Evolutionary conservation across 768 basidiomycete genomes (phyloP).

Genomic region (Podaxis rugospora): DNA sequence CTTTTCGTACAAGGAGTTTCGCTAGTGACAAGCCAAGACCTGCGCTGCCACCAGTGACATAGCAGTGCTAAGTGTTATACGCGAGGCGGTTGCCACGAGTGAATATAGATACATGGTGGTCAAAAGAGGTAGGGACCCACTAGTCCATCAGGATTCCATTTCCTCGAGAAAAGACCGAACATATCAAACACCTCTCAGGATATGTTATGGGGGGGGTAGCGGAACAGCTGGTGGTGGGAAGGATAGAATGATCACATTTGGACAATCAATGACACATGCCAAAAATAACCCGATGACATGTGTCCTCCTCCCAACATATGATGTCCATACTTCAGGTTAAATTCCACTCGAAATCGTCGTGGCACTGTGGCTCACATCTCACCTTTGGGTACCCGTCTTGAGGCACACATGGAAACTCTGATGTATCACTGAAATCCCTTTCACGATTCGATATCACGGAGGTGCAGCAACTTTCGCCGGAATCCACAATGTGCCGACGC

Average conservation of each 20-base stretch:
- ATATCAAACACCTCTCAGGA: conserved; percentile 11
- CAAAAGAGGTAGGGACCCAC: conserved; percentile 20
- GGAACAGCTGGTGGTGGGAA: not conserved
- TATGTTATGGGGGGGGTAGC: not conserved
- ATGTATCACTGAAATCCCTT: not conserved
- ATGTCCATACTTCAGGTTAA: not conserved
- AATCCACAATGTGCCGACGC: not conserved
- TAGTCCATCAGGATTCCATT: conserved; percentile 48
- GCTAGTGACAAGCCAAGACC: conserved; percentile 80
- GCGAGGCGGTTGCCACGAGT: not conserved
- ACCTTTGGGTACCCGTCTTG: not conserved
- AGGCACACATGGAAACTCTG: not conserved
- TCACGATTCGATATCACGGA: not conserved
- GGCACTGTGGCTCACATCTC: not conserved
- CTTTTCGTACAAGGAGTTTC: conserved; percentile 54
- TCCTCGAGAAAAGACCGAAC: conserved; percentile 28
- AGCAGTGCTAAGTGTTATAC: conserved; percentile 57
- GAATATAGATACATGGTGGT: not conserved
- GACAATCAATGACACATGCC: not conserved
- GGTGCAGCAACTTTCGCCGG: not conserved
- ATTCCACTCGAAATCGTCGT: not conserved
- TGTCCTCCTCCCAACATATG: not conserved
- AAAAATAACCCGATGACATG: not conserved
- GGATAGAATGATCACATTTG: not conserved
- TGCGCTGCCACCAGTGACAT: conserved; percentile 79